These are phyloP conservation scores for Ceratocystis ficicola DNA, from an alignment of 2,329 filamentous ascomycete genomes.

Conservation along the genomic window DNA sequence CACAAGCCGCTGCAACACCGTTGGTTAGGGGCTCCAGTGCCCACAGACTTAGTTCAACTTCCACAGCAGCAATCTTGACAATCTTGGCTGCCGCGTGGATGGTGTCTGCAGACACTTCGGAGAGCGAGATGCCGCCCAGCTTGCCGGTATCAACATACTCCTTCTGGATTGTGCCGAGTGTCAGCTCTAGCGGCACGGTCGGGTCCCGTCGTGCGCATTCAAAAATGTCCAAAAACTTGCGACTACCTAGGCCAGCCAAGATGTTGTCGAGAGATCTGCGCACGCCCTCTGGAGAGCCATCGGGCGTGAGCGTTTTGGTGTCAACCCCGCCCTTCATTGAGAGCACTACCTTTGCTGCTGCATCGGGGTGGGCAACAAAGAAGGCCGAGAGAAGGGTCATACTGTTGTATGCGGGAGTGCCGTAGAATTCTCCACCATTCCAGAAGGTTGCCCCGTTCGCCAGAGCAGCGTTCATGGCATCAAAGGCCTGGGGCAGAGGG, in stretches of 20 bases:
- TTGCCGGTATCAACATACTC: slow-evolving; percentile 42
- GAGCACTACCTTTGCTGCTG: slow-evolving; percentile 49
- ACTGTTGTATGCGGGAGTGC: slow-evolving; percentile 43
- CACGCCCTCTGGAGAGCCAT: slow-evolving; percentile 43
- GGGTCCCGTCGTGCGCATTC: slow-evolving; percentile 46
- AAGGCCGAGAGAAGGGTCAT: slow-evolving; percentile 50
- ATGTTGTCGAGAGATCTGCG: slow-evolving; percentile 48
- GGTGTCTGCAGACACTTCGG: slow-evolving; percentile 39
- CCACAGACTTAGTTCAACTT: slow-evolving; percentile 44
- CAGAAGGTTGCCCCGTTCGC: slow-evolving; percentile 38
- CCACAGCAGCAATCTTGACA: slow-evolving; percentile 37
- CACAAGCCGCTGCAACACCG: slow-evolving; percentile 43
- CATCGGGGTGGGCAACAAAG: slow-evolving; percentile 51
- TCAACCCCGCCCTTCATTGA: slow-evolving; percentile 48
- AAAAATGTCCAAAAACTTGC: slow-evolving; percentile 50
- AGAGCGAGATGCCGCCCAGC: slow-evolving; percentile 40
- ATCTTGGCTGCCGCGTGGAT: slow-evolving; percentile 37
- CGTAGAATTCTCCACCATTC: slow-evolving; percentile 57
- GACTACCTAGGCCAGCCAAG: slow-evolving; percentile 39
- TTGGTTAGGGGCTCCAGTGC: slow-evolving; percentile 38
- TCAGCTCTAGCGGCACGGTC: slow-evolving; percentile 35
- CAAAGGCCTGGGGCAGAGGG: slow-evolving; percentile 39
- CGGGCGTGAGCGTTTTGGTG: slow-evolving; percentile 30
- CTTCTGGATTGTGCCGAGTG: slow-evolving; percentile 34
- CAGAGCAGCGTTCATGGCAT: slow-evolving; percentile 44